Evolutionary conservation across 306 rosid genomes (phyloP).

Genomic region (Acacia confusa): DNA sequence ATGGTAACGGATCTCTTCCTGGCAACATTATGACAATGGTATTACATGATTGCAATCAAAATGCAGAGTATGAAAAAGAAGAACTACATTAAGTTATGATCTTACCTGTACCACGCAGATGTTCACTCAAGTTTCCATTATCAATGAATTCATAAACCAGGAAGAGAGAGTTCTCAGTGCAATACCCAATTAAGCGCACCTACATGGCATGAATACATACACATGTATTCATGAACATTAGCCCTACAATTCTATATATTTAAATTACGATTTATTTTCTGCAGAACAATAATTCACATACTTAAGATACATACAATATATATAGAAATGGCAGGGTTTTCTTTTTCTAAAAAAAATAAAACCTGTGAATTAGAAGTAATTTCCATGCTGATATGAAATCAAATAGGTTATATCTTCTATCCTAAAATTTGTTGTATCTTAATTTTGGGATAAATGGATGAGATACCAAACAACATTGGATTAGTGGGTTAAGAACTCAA

Average conservation of each 20-base stretch:
- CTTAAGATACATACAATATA: not conserved
- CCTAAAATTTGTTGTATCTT: not conserved
- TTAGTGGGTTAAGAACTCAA: not conserved
- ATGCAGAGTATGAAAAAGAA: slow-evolving; percentile 14
- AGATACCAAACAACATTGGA: not conserved
- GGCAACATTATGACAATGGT: slow-evolving; percentile 23
- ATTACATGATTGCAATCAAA: slow-evolving; percentile 24
- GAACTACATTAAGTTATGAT: slow-evolving; percentile 19
- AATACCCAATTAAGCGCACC: slow-evolving; percentile 97
- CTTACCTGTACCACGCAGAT: slow-evolving; percentile 88
- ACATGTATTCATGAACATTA: not conserved
- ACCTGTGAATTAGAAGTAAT: not conserved
- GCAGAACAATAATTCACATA: not conserved
- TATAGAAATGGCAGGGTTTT: not conserved
- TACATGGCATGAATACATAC: slow-evolving; percentile 28
- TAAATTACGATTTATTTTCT: not conserved
- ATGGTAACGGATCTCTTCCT: slow-evolving; percentile 80
- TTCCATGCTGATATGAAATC: not conserved
- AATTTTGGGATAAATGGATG: not conserved
- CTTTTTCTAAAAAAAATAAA: not conserved
- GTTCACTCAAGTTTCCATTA: slow-evolving; percentile 87
- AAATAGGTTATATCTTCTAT: not conserved
- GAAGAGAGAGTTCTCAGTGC: slow-evolving; percentile 86
- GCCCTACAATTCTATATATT: not conserved
- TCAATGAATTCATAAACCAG: slow-evolving; percentile 91